A percentile compares a stretch with the other conserved stretches of the same genome.
Evolutionary conservation across 805 yeast genomes (phyloP).

Genomic region (Teunomyces panamensis): DNA sequence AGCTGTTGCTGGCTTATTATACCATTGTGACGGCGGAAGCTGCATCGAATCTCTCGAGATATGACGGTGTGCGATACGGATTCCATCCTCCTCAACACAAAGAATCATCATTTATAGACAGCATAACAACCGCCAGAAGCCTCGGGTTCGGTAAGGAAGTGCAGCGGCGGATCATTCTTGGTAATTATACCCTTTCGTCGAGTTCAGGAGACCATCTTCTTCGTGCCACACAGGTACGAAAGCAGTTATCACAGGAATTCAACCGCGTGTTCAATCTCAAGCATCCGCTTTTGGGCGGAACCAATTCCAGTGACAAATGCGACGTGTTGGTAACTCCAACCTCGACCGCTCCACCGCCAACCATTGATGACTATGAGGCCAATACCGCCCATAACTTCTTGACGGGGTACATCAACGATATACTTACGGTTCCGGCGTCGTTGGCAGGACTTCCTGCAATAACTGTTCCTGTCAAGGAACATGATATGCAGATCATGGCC

Average conservation of each 20-base stretch:
- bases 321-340: conserved; percentile 81
- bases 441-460: conserved; percentile 89
- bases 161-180: conserved; percentile 75
- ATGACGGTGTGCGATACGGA: conserved; percentile 90
- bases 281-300: conserved; percentile 35
- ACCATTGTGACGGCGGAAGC: conserved; percentile 93
- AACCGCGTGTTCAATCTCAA: conserved; percentile 50
- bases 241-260: conserved; percentile 60
- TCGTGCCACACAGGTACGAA: conserved; percentile 69
- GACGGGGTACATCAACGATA: conserved; percentile 74
- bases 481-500: conserved; percentile 78
- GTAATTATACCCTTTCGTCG: conserved; percentile 81
- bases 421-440: conserved; percentile 85
- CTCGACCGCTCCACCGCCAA: conserved; percentile 54
- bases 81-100: conserved; percentile 23
- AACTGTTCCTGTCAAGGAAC: conserved; percentile 56
- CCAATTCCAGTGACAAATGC: conserved; percentile 28
- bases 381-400: conserved; percentile 44
- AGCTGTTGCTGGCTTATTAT: conserved; percentile 77
- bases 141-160: conserved; percentile 79
- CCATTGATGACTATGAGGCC: conserved; percentile 40
- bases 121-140: conserved; percentile 50
- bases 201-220: conserved; percentile 72
- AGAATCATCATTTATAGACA: conserved; percentile 7
- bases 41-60: conserved; percentile 84